phyloP scores from a whole-genome alignment of 2,329 filamentous ascomycete genomes.

The Tolypocladium tropicale region DNA sequence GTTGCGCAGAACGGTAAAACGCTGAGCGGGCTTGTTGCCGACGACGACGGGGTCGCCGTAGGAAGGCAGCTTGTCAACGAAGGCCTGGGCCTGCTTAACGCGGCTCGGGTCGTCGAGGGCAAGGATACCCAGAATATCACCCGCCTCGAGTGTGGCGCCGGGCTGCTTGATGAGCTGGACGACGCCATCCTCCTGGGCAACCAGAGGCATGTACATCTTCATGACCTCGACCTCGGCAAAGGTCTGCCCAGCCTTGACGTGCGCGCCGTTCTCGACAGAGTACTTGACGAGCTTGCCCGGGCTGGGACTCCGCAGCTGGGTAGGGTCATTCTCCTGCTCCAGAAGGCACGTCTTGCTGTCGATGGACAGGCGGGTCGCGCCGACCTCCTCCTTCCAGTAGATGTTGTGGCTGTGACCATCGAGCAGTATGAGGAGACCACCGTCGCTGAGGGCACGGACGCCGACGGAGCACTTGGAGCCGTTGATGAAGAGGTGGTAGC shows the following conservation, averaged over 20 bases:
- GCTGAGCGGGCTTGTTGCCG: constrained; percentile 85
- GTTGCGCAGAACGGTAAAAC: constrained; percentile 65
- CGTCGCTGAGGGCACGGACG: constrained; percentile 85
- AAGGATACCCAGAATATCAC: constrained; percentile 96
- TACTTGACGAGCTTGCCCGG: constrained; percentile 98
- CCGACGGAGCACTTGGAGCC: constrained; percentile 93
- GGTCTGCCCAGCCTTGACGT: constrained; percentile 83
- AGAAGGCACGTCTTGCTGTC: constrained; percentile 97
- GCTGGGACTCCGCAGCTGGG: constrained; percentile 86
- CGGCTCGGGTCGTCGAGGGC: constrained; percentile 90
- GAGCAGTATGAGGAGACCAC: constrained; percentile 83
- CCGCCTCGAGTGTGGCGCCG: constrained; percentile 92
- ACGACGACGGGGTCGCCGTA: constrained; percentile 79
- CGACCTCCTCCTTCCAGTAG: constrained; percentile 99
- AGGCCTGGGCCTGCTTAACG: constrained; percentile 93
- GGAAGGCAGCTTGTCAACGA: constrained; percentile 80
- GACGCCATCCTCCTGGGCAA: constrained; percentile 89
- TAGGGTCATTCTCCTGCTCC: constrained; percentile 98
- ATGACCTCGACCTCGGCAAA: constrained; percentile 99
- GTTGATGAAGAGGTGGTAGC: constrained; percentile 98
- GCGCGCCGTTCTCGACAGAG: constrained; percentile 87
- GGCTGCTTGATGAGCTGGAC: constrained; percentile 99
- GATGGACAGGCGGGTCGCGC: constrained; percentile 87
- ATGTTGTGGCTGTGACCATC: constrained; percentile 93
- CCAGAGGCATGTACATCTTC: constrained; percentile 99